Percentiles rank a stretch among this genome's conserved stretches.
phyloP scores from a whole-genome alignment of 768 basidiomycete species.

The Leucosporidium yakuticum region DNA sequence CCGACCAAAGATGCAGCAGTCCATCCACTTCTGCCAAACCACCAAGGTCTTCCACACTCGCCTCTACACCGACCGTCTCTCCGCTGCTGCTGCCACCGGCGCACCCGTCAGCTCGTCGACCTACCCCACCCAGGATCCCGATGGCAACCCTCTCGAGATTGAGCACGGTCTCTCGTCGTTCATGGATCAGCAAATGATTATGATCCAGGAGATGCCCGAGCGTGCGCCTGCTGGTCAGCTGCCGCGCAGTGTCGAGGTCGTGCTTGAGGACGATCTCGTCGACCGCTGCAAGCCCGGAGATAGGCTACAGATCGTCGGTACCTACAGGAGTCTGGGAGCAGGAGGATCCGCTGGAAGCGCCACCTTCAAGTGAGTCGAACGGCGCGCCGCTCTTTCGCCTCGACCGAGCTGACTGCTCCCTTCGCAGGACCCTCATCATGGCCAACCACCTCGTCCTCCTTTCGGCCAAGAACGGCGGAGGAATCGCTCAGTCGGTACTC shows the following conservation, averaged over 20 bases:
- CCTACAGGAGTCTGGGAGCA: conserved; percentile 88
- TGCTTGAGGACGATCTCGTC: conserved; percentile 91
- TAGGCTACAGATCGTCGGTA: conserved; percentile 90
- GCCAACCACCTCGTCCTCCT: conserved; percentile 93
- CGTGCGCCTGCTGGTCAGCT: conserved; percentile 94
- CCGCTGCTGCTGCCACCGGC: conserved; percentile 69
- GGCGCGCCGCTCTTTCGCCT: not conserved
- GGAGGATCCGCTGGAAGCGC: conserved; percentile 58
- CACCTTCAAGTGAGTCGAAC: conserved; percentile 74
- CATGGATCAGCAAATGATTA: conserved; percentile 92
- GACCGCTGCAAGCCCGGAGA: conserved; percentile 98
- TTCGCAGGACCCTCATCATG: conserved; percentile 72
- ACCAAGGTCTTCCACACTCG: conserved; percentile 76
- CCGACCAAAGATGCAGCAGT: conserved; percentile 95
- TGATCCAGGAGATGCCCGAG: conserved; percentile 99
- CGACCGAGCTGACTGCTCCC: not conserved
- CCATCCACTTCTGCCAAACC: conserved; percentile 89
- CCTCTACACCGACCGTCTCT: conserved; percentile 80
- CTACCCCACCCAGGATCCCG: conserved; percentile 85
- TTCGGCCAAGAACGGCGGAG: conserved; percentile 89
- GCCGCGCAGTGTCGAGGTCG: conserved; percentile 90
- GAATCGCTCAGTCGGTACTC: conserved; percentile 83
- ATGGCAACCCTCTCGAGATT: conserved; percentile 75
- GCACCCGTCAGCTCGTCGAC: conserved; percentile 77
- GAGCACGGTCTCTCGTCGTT: conserved; percentile 90